Evolutionary conservation across 176 grass and related monocot genomes (phyloP).

Genomic region (Eleusine indica): DNA sequence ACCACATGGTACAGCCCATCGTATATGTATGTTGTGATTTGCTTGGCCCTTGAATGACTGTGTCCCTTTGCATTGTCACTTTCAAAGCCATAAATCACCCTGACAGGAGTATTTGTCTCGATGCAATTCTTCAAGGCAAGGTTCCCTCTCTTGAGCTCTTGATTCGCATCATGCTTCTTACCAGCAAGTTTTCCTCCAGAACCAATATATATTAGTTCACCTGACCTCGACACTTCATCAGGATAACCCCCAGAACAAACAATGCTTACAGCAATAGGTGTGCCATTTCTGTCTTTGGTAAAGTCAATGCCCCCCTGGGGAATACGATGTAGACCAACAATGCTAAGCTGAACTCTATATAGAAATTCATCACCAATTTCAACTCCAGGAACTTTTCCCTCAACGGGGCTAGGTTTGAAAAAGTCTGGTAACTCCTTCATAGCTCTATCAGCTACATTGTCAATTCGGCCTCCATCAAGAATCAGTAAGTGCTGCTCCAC

Average conservation of each 20-base stretch:
- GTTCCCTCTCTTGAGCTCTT: conserved; percentile 70
- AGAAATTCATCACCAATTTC: conserved; percentile 89
- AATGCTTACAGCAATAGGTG: conserved; percentile 65
- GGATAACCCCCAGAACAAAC: conserved; percentile 78
- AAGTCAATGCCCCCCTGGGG: conserved; percentile 72
- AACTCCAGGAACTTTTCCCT: conserved; percentile 67
- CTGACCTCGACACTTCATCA: conserved; percentile 62
- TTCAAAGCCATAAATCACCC: conserved; percentile 76
- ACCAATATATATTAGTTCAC: conserved; percentile 81
- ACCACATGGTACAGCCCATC: conserved; percentile 72
- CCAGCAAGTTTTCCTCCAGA: conserved; percentile 63
- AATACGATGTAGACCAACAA: conserved; percentile 72
- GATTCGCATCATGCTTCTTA: conserved; percentile 57
- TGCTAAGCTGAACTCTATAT: conserved; percentile 64
- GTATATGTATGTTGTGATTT: conserved; percentile 64
- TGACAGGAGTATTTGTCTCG: conserved; percentile 52
- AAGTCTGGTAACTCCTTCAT: conserved; percentile 49
- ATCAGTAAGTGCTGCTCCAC: conserved; percentile 35
- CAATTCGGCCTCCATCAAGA: conserved; percentile 29
- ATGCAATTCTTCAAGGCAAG: conserved; percentile 76
- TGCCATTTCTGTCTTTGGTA: conserved; percentile 29
- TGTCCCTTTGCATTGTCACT: conserved; percentile 23
- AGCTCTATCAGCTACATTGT: conserved; percentile 49
- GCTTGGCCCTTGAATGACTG: conserved; percentile 42
- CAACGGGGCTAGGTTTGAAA: conserved; percentile 40